Percentiles rank a stretch among this genome's conserved stretches.
Conservation (phyloP, 164 flowering plant species). For the Houttuynia cordata region DNA sequence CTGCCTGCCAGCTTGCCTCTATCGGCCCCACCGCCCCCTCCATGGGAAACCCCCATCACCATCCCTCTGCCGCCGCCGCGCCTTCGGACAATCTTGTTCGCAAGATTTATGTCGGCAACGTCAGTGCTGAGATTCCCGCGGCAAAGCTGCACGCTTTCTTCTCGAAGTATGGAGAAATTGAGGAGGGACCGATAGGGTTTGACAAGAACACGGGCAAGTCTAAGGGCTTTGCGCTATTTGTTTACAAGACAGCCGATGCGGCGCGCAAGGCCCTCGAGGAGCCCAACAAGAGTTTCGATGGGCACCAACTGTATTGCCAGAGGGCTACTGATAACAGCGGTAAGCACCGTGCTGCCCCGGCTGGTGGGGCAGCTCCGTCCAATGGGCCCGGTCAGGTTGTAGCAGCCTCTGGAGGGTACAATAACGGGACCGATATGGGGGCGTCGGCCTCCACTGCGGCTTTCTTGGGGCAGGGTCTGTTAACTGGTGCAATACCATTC, state of each 20-base stretch:
- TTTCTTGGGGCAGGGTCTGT: conserved; percentile 14
- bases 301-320: conserved; percentile 25
- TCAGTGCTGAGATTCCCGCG: conserved; percentile 14
- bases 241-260: conserved; percentile 24
- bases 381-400: not conserved
- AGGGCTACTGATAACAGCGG: conserved; percentile 20
- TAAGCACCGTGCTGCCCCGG: conserved; percentile 7
- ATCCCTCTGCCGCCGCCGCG: not conserved
- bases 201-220: conserved; percentile 28
- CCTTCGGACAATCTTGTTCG: conserved; percentile 13
- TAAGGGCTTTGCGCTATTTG: conserved; percentile 26
- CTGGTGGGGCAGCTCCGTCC: not conserved
- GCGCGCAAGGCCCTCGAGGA: conserved; percentile 27
- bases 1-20: conserved; percentile 33
- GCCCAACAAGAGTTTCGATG: conserved; percentile 26
- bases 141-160: conserved; percentile 17
- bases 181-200: conserved; percentile 32
- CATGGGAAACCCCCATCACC: not conserved
- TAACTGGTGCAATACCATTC: conserved; percentile 12
- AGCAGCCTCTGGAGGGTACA: conserved; percentile 1
- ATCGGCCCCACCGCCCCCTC: conserved; percentile 19
- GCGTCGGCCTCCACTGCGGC: conserved; percentile 9
- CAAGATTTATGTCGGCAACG: conserved; percentile 32
- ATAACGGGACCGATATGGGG: conserved; percentile 7
- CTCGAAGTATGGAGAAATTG: conserved; percentile 28